These are phyloP conservation scores for Tetrahymena elliotti DNA, from an alignment of 73 alveolate genomes.

Conservation along the genomic window DNA sequence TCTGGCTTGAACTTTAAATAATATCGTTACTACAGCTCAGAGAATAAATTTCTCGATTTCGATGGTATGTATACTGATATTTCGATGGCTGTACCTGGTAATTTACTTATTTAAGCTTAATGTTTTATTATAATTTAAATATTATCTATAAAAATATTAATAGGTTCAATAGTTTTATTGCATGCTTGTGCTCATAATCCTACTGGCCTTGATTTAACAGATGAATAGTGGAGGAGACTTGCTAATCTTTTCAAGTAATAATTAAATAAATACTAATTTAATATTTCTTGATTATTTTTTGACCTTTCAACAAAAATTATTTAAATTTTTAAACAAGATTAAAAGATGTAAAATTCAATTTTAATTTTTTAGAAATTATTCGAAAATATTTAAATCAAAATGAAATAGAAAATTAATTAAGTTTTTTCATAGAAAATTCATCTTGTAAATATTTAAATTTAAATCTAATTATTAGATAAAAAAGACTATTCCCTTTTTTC, in stretches of 20 bases:
- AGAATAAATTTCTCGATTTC: conserved; percentile 76
- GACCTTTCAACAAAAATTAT: no score
- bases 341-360: no score
- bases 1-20: conserved; percentile 67
- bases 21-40: conserved; percentile 84
- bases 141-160: no score
- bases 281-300: no score
- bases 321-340: no score
- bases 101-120: no score
- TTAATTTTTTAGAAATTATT: no score
- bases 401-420: no score
- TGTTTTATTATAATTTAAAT: no score
- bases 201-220: conserved; percentile 93
- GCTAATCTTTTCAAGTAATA: conserved; percentile 23
- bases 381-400: no score
- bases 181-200: conserved; percentile 99
- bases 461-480: conserved; percentile 20
- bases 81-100: conserved; percentile 40
- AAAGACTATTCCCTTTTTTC: conserved; percentile 82
- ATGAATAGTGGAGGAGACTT: conserved; percentile 43
- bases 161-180: conserved; percentile 76
- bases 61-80: conserved; percentile 76
- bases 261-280: no score
- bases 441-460: background rate
- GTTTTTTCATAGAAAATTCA: background rate